Conservation (phyloP, 169 alveolate species). For the Cryptosporidium ubiquitum region DNA sequence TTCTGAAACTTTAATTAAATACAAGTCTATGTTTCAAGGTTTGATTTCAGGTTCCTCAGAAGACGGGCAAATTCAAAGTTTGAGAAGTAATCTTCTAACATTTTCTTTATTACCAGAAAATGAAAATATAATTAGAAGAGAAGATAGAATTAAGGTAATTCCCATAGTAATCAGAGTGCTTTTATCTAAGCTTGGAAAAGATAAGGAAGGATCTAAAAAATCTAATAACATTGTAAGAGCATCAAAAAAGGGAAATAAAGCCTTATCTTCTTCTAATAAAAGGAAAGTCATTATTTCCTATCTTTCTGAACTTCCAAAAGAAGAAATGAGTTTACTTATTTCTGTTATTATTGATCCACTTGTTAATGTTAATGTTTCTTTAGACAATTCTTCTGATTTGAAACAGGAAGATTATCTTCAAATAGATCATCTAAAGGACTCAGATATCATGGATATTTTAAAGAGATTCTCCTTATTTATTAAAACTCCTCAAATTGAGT, state of each 20-base stretch:
- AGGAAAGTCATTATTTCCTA: conserved; percentile 43
- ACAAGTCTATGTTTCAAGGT: conserved; percentile 23
- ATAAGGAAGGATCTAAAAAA: conserved; percentile 9
- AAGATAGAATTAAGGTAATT: conserved; percentile 13
- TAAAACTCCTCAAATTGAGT: neutral
- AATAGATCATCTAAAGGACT: too few species aligned
- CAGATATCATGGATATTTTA: neutral
- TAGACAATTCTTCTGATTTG: neutral
- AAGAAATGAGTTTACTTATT: conserved; percentile 30
- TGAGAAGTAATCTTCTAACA: conserved; percentile 28
- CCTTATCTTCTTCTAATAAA: neutral
- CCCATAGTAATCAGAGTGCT: conserved; percentile 36
- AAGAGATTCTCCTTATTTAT: neutral
- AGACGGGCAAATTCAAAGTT: conserved; percentile 3
- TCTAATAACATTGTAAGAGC: neutral
- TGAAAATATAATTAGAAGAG: neutral
- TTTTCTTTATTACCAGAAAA: conserved; percentile 42
- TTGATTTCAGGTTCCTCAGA: conserved; percentile 2
- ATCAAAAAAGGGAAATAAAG: conserved; percentile 38
- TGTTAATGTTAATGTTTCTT: neutral
- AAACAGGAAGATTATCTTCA: neutral
- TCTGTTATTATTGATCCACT: conserved; percentile 56
- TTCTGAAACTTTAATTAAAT: neutral
- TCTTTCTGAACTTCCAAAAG: conserved; percentile 46
- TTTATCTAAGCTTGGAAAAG: conserved; percentile 36